Conservation (phyloP, 2,329 filamentous ascomycete genomes). For the Fusarium sp. region DNA sequence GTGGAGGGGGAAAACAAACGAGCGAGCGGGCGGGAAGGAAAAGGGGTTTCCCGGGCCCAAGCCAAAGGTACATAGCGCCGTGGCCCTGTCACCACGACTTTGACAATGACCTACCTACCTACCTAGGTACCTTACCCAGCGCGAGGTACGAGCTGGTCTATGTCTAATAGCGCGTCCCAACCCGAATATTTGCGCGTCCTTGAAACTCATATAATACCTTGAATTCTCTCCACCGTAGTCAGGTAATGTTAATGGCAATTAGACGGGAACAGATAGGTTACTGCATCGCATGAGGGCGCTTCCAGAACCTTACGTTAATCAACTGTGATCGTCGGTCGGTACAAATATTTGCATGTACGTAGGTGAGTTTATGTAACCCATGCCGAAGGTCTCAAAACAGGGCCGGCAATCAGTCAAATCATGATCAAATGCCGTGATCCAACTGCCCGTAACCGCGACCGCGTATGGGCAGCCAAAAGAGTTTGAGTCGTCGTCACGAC, state of each 20-base stretch:
- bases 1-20: constrained; percentile 36
- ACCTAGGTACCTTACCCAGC: background rate
- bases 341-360: background rate
- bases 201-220: background rate
- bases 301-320: background rate
- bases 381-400: background rate
- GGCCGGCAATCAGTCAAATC: too few relatives aligned
- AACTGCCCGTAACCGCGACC: background rate
- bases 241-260: background rate
- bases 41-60: constrained; percentile 44
- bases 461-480: background rate
- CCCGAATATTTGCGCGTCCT: background rate
- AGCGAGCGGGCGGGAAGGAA: constrained; percentile 41
- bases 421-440: too few relatives aligned
- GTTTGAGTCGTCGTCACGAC: background rate
- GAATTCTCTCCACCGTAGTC: background rate
- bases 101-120: constrained; percentile 15
- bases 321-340: background rate
- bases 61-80: constrained; percentile 37
- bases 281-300: background rate
- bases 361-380: background rate
- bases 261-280: background rate
- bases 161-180: background rate
- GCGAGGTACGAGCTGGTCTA: constrained; percentile 10
- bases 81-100: constrained; percentile 32